A percentile compares a stretch with the other conserved stretches of the same genome.
phyloP scores from a whole-genome alignment of 192 early-diverging fungal genomes.

The Backusella tuberculispora region DNA sequence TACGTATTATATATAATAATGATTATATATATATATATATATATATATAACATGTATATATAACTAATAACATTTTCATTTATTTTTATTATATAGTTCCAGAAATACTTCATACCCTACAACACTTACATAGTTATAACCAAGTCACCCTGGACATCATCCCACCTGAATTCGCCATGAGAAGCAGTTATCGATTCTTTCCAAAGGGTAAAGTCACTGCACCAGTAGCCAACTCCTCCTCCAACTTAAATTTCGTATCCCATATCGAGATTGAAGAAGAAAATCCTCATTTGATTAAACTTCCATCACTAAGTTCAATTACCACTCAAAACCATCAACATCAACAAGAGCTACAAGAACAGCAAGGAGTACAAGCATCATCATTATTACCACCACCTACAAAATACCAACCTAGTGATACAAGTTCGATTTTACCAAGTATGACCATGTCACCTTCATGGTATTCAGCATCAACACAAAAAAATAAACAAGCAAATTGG shows the following conservation, averaged over 20 bases:
- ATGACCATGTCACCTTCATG: slow-evolving; percentile 44
- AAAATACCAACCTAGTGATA: slow-evolving; percentile 34
- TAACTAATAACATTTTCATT: neutral
- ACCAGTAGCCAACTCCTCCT: neutral
- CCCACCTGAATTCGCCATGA: slow-evolving; percentile 37
- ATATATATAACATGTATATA: neutral
- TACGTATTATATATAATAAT: too few relatives aligned
- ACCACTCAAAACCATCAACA: neutral
- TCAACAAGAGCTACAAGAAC: neutral
- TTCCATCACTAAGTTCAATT: slow-evolving; percentile 3
- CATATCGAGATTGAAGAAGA: slow-evolving; percentile 22
- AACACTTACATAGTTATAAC: slow-evolving; percentile 31
- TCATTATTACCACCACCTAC: slow-evolving; percentile 28
- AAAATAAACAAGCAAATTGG: slow-evolving; percentile 32
- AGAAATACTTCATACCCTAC: slow-evolving; percentile 35
- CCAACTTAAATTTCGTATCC: slow-evolving; percentile 10
- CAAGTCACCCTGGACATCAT: slow-evolving; percentile 35
- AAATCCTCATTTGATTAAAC: neutral
- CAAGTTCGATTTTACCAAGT: slow-evolving; percentile 33
- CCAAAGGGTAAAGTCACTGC: neutral
- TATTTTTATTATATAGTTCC: slow-evolving; percentile 18
- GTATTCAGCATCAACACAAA: slow-evolving; percentile 42
- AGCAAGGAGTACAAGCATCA: neutral
- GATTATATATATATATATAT: too few relatives aligned
- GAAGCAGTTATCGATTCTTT: slow-evolving; percentile 25